phyloP scores from a whole-genome alignment of 768 basidiomycete genomes.

The Kwoniella sp. region DNA sequence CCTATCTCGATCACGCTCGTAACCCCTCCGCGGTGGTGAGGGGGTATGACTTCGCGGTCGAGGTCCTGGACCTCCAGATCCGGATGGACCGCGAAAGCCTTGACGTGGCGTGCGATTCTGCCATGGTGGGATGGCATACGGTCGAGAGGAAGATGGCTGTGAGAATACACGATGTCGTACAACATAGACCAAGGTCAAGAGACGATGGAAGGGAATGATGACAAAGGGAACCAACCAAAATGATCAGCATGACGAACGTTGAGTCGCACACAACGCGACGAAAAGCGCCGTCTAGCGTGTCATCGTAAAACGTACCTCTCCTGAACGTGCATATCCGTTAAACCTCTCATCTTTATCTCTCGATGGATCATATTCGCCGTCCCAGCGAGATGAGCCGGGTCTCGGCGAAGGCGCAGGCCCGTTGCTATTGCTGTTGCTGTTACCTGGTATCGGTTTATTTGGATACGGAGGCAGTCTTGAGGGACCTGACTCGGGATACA shows the following conservation, averaged over 20 bases:
- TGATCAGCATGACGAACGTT: too few relatives aligned
- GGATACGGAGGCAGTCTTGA: conserved; percentile 6
- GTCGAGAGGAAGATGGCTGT: conserved; percentile 5
- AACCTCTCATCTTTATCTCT: conserved; percentile 17
- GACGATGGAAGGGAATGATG: not conserved
- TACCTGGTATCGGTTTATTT: conserved; percentile 4
- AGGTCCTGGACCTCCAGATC: conserved; percentile 4
- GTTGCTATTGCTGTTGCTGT: too few relatives aligned
- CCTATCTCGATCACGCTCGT: conserved; percentile 22
- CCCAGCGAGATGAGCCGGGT: conserved; percentile 14
- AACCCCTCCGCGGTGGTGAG: conserved; percentile 29
- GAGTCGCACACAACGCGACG: too few relatives aligned
- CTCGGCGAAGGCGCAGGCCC: not conserved
- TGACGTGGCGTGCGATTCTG: conserved; percentile 21
- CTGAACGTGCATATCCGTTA: conserved; percentile 1
- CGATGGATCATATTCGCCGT: conserved; percentile 4
- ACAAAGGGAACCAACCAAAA: not conserved
- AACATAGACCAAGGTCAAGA: not conserved
- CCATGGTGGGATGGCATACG: conserved; percentile 21
- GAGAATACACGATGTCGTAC: not conserved
- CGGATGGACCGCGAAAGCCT: not conserved
- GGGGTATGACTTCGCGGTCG: conserved; percentile 31
- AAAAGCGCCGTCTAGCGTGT: too few relatives aligned
- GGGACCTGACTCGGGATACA: conserved; percentile 20
- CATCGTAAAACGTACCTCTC: conserved; percentile 15